These are phyloP conservation scores for Venturia effusa DNA, from an alignment of 2,329 filamentous ascomycete genomes.

Conservation along the genomic window DNA sequence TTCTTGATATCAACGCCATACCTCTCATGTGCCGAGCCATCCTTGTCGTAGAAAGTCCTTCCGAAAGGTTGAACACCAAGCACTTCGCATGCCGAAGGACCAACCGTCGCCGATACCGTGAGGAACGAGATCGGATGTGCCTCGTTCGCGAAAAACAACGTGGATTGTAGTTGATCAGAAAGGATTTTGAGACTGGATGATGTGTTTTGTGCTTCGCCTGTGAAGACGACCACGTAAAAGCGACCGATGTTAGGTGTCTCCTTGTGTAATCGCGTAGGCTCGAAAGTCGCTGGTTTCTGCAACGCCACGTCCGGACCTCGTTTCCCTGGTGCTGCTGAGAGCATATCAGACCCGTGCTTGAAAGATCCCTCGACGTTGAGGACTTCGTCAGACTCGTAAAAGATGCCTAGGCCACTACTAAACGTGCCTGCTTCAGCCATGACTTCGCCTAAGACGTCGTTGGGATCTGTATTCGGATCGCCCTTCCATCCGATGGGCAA, in stretches of 20 bases:
- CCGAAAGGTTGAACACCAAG: constrained; percentile 23
- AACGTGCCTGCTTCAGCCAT: constrained; percentile 22
- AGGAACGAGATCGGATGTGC: constrained; percentile 18
- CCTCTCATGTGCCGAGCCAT: constrained; percentile 21
- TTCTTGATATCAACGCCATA: constrained; percentile 20
- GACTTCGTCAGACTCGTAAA: constrained; percentile 23
- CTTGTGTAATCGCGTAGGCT: constrained; percentile 32
- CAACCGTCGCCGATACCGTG: constrained; percentile 19
- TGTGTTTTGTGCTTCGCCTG: constrained; percentile 20
- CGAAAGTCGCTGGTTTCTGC: constrained; percentile 35
- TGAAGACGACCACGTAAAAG: constrained; percentile 35
- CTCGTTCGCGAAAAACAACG: constrained; percentile 14
- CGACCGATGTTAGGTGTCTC: constrained; percentile 31
- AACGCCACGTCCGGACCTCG: constrained; percentile 37
- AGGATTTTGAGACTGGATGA: constrained; percentile 13
- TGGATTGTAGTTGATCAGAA: constrained; percentile 3
- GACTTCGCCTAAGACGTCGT: constrained; percentile 19
- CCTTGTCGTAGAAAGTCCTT: constrained; percentile 25
- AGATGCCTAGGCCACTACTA: constrained; percentile 19
- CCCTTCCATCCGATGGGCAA: constrained; percentile 25
- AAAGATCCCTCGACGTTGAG: constrained; percentile 20
- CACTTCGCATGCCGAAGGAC: constrained; percentile 21
- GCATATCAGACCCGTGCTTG: constrained; percentile 3
- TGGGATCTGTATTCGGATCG: constrained; percentile 19
- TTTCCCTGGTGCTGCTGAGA: constrained; percentile 27